These are phyloP conservation scores for Pulveroboletus ravenelii DNA, from an alignment of 768 basidiomycete genomes.

Conservation along the genomic window DNA sequence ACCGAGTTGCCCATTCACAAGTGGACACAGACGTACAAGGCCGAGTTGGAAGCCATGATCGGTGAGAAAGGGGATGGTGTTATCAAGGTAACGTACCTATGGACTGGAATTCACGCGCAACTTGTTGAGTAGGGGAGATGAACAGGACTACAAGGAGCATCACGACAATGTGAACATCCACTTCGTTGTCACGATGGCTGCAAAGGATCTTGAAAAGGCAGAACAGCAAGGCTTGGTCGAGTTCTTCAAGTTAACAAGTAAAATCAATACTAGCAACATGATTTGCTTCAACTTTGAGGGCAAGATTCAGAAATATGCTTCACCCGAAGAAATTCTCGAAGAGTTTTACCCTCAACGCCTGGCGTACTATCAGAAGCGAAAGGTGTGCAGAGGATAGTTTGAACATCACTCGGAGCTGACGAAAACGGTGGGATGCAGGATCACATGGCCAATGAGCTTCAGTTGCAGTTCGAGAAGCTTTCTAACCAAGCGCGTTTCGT, in stretches of 20 bases:
- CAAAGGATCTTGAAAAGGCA: conserved; percentile 79
- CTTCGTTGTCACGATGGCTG: conserved; percentile 77
- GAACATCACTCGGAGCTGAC: not conserved
- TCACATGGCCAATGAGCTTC: conserved; percentile 76
- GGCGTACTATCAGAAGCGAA: conserved; percentile 92
- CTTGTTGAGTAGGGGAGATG: not conserved
- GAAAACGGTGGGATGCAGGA: conserved; percentile 47
- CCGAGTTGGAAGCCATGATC: conserved; percentile 85
- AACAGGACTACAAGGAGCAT: conserved; percentile 94
- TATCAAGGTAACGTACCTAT: conserved; percentile 57
- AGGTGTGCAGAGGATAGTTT: conserved; percentile 45
- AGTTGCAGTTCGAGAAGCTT: conserved; percentile 74
- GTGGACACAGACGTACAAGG: conserved; percentile 93
- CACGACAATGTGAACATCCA: conserved; percentile 91
- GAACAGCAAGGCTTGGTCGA: conserved; percentile 86
- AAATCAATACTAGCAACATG: conserved; percentile 93
- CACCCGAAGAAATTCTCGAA: conserved; percentile 86
- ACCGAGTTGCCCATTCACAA: conserved; percentile 92
- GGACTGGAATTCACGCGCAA: not conserved
- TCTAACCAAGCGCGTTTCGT: conserved; percentile 96
- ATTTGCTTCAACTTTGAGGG: conserved; percentile 96
- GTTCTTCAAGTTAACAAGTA: conserved; percentile 83
- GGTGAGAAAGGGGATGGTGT: conserved; percentile 77
- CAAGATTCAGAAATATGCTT: conserved; percentile 90
- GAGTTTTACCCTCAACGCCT: conserved; percentile 90